Conservation (phyloP, 2,329 filamentous ascomycete species). For the Stylonectria norvegica region DNA sequence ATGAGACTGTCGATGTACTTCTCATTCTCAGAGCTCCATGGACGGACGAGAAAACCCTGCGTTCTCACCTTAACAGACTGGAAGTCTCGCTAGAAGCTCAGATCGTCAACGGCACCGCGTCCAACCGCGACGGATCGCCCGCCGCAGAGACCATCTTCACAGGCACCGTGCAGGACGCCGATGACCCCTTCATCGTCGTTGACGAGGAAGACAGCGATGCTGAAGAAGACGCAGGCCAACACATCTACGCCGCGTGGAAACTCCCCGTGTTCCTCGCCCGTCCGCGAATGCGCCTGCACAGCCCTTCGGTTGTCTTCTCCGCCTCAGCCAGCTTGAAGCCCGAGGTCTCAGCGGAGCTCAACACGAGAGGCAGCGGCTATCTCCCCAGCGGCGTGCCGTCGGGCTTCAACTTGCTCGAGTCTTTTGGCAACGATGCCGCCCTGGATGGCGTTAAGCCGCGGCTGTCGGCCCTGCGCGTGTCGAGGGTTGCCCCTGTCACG, state of each 20-base stretch:
- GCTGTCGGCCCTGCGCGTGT: constrained; percentile 71
- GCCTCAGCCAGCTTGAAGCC: constrained; percentile 60
- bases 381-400: constrained; percentile 66
- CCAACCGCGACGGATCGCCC: constrained; percentile 46
- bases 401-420: constrained; percentile 72
- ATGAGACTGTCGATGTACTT: constrained; percentile 69
- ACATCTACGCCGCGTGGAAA: constrained; percentile 59
- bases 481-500: constrained; percentile 66
- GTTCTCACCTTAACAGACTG: constrained; percentile 59
- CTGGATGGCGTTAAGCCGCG: constrained; percentile 60
- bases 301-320: constrained; percentile 63
- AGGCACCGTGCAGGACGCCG: constrained; percentile 46
- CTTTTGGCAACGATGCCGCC: constrained; percentile 64
- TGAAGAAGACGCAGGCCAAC: constrained; percentile 27
- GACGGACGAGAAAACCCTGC: constrained; percentile 54
- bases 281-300: constrained; percentile 62
- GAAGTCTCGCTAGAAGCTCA: constrained; percentile 64
- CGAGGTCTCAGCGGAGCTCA: constrained; percentile 30
- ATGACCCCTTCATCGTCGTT: constrained; percentile 49
- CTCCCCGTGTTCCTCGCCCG: constrained; percentile 55
- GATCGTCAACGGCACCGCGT: constrained; percentile 54
- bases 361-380: constrained; percentile 52
- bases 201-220: constrained; percentile 36
- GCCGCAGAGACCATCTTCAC: constrained; percentile 59
- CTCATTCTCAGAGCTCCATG: constrained; percentile 64